Conservation (phyloP, 2,329 filamentous ascomycete genomes). For the Cercospora zeae-maydis region DNA sequence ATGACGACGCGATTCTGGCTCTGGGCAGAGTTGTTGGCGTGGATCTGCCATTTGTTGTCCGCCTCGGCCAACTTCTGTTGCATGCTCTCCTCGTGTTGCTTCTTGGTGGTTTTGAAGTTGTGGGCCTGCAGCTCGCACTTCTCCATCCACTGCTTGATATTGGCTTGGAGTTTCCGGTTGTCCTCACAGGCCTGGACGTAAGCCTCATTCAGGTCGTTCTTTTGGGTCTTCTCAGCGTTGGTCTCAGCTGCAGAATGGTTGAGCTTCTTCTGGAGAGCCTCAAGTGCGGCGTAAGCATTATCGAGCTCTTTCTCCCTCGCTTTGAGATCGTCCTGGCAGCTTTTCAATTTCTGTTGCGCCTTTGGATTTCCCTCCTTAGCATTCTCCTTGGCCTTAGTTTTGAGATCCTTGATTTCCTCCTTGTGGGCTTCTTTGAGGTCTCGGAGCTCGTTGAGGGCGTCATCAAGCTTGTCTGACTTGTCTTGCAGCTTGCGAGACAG, state of each 20-base stretch:
- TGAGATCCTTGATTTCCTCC: constrained; percentile 14
- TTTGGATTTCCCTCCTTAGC: constrained; percentile 12
- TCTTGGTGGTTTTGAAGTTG: neutral
- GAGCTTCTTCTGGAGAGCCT: neutral
- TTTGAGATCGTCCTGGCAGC: constrained; percentile 13
- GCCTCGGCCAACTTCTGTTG: neutral
- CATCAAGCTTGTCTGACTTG: constrained; percentile 7
- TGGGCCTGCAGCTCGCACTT: neutral
- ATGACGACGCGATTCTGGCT: neutral
- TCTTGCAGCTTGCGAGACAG: constrained; percentile 2
- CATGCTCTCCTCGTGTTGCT: neutral
- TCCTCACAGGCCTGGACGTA: neutral
- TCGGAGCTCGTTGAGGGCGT: neutral
- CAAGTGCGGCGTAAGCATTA: neutral
- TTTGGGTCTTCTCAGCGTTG: neutral
- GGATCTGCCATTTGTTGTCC: constrained; percentile 4
- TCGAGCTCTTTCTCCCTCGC: constrained; percentile 13
- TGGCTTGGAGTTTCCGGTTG: neutral
- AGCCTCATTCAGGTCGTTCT: neutral
- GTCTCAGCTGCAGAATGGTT: neutral
- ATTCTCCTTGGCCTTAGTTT: constrained; percentile 10
- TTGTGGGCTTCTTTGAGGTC: constrained; percentile 8
- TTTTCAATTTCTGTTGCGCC: constrained; percentile 11
- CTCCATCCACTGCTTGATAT: neutral
- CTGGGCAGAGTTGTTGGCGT: constrained; percentile 4